Evolutionary conservation across 2,329 filamentous ascomycete genomes (phyloP), one percentile per base, ranked within the genome.

Genomic region (Botryotinia narcissicola): DNA sequence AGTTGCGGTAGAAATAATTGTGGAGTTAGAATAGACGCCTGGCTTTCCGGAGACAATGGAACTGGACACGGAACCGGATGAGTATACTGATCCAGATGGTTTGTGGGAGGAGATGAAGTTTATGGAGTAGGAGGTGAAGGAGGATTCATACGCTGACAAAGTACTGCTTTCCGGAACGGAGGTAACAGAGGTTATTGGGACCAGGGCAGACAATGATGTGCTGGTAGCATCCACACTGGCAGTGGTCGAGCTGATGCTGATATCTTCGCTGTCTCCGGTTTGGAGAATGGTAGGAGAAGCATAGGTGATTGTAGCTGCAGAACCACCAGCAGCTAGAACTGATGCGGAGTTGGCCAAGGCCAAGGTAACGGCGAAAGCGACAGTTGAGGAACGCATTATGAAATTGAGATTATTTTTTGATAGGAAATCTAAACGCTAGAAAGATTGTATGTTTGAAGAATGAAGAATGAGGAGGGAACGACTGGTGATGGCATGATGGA

Each of bases 381-480:
- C 40, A 46, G 71, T 72, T 32, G 71, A 72, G 22, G 71, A 72
- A 72, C 71, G 71, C 71, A 72, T 72, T 5, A 46, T 72, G 70
- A 72, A 59, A 59, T 32, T 57, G 66, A 57, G n/a, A 54, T 60
- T n/a, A 20, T 37, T 54, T 54, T 54, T 68, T n/a, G 32, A 32
- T 66, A 25, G 29, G 54, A 60, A 29, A 48, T n/a, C 14, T 57
- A 48, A 32, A 60, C 32, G 61, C 35, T 59, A 37, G 29, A 67
- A n/a, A 42, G 37, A 44, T 37, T 20, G 44, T 72, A 37, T 72
- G 60, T 67, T 67, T 66, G 70, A 59, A 44, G 40, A 57, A 25
- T 14, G 25, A 46, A 54, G 46, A 46, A 59, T 25, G 44, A 59
- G 22, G 12, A 20, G 46, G 25, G 46, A 67, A 67, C 6, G 61